Evolutionary conservation across 495 filamentous ascomycete genomes (phyloP).

Genomic region (Penicillium cosmopolitanum): DNA sequence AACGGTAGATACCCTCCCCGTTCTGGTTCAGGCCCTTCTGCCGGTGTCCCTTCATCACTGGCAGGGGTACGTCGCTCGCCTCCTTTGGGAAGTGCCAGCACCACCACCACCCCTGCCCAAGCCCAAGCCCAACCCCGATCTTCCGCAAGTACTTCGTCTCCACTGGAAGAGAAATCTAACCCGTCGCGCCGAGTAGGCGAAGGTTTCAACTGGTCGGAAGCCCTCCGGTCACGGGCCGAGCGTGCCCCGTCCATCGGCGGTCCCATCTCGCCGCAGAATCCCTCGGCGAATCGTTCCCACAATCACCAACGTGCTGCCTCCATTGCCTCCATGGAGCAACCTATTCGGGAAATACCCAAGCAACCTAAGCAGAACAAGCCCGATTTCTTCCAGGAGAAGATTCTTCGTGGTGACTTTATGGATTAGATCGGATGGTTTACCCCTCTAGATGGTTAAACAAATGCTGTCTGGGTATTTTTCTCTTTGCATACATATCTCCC

Average conservation of each 20-base stretch:
- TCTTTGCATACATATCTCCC: neutral
- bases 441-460: too few relatives aligned
- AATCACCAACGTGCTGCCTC: constrained; percentile 60
- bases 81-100: constrained; percentile 19
- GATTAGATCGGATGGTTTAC: constrained; percentile 58
- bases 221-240: constrained; percentile 85
- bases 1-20: constrained; percentile 49
- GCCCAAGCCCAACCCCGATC: constrained; percentile 26
- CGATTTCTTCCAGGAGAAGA: constrained; percentile 93
- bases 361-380: constrained; percentile 71
- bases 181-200: constrained; percentile 69
- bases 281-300: constrained; percentile 33
- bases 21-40: constrained; percentile 1
- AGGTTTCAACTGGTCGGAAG: constrained; percentile 94
- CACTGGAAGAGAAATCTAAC: constrained; percentile 52
- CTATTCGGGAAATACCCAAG: constrained; percentile 69
- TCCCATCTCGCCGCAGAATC: constrained; percentile 42
- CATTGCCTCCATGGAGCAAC: constrained; percentile 69
- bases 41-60: constrained; percentile 22
- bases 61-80: constrained; percentile 29
- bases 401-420: constrained; percentile 97
- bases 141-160: constrained; percentile 44
- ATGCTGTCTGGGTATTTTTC: neutral
- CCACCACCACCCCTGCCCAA: constrained; percentile 12
- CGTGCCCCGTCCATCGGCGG: constrained; percentile 67